Evolutionary conservation across 352 stramenopile species (phyloP).

Genomic region (Globisporangium nodosum): DNA sequence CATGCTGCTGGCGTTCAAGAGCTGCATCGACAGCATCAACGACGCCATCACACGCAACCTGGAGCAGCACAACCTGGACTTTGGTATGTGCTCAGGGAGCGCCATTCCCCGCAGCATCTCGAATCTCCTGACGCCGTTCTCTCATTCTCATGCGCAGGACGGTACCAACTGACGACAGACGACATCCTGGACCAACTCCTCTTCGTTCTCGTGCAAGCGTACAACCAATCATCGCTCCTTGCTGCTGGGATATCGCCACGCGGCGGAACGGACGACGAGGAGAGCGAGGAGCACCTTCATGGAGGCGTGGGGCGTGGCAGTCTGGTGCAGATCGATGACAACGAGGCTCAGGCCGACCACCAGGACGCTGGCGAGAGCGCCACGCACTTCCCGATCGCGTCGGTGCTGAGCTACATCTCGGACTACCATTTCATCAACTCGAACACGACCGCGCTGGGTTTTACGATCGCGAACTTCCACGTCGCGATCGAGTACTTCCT

Average conservation of each 20-base stretch:
- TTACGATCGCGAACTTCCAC: constrained; percentile 78
- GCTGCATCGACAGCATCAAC: constrained; percentile 54
- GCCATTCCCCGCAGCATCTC: too few relatives aligned
- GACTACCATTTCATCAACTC: constrained; percentile 85
- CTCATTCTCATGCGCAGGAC: constrained; percentile 15
- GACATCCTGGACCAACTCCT: constrained; percentile 79
- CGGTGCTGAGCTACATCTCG: constrained; percentile 65
- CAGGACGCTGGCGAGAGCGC: background rate
- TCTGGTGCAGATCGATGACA: background rate
- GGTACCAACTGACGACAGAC: constrained; percentile 64
- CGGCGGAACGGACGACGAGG: background rate
- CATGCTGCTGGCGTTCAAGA: constrained; percentile 70
- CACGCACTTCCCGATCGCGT: constrained; percentile 36
- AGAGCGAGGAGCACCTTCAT: background rate
- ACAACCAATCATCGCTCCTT: constrained; percentile 20
- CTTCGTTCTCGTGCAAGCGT: constrained; percentile 55
- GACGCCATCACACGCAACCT: constrained; percentile 51
- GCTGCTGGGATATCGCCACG: background rate
- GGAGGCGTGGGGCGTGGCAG: background rate
- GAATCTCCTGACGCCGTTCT: too few relatives aligned
- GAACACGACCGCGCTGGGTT: constrained; percentile 70
- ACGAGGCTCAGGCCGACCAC: constrained; percentile 1
- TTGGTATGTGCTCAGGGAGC: constrained; percentile 23
- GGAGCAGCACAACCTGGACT: constrained; percentile 39
- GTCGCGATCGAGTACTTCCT: constrained; percentile 77